Conservation (phyloP, 352 stramenopile species). For the Pythium phragmitis region DNA sequence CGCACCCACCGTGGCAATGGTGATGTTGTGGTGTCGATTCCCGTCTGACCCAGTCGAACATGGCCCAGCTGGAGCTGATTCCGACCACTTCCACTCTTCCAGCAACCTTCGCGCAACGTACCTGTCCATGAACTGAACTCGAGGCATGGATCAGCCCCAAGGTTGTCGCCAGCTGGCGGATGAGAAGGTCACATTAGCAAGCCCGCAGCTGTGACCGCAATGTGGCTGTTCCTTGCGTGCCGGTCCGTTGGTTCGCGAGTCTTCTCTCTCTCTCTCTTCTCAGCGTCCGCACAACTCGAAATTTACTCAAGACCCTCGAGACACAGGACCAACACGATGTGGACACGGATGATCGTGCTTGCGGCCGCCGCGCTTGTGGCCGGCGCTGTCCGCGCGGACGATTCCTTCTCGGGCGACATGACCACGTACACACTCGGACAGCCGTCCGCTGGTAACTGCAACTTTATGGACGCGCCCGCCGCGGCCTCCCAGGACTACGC, state of each 20-base stretch:
- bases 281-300: neutral
- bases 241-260: neutral
- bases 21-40: no score
- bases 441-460: conserved; percentile 40
- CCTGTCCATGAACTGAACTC: conserved; percentile 11
- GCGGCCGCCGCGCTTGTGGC: neutral
- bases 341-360: neutral
- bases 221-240: neutral
- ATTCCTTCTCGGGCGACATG: conserved; percentile 23
- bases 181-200: conserved; percentile 16
- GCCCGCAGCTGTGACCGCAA: neutral
- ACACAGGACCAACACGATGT: neutral
- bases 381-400: conserved; percentile 1
- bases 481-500: conserved; percentile 44
- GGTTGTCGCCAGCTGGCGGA: conserved; percentile 4
- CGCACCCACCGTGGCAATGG: no score
- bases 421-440: conserved; percentile 30
- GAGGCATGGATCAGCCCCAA: neutral
- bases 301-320: neutral
- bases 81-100: neutral
- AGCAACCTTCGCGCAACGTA: conserved; percentile 15
- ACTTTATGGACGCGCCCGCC: conserved; percentile 57
- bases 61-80: no score
- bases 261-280: neutral
- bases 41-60: neutral